Evolutionary conservation across 2,329 filamentous ascomycete species (phyloP).

Genomic region (Scedosporium dehoogii): DNA sequence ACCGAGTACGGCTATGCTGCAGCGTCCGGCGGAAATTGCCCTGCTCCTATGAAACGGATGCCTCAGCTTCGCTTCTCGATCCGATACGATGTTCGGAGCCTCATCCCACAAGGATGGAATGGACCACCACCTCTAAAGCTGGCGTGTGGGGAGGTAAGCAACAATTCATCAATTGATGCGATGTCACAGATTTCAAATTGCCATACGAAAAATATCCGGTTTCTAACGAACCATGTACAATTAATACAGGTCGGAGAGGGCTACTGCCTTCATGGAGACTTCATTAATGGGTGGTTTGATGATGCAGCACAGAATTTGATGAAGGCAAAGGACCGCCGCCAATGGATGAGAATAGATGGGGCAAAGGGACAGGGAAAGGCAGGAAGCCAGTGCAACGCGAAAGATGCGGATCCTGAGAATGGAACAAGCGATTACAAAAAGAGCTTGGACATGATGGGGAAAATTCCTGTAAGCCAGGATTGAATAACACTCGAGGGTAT

Average conservation of each 20-base stretch:
- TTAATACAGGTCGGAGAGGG: not conserved
- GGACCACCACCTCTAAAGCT: conserved; percentile 32
- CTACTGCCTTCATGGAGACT: conserved; percentile 35
- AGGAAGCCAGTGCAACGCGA: conserved; percentile 3
- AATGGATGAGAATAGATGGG: conserved; percentile 6
- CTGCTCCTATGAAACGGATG: conserved; percentile 32
- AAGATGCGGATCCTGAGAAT: conserved; percentile 6
- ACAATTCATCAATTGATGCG: not conserved
- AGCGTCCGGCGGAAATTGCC: conserved; percentile 19
- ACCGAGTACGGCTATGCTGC: conserved; percentile 14
- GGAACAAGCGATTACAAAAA: conserved; percentile 5
- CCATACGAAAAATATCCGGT: not conserved
- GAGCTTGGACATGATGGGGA: conserved; percentile 1
- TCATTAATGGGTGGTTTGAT: conserved; percentile 35
- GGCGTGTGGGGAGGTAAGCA: conserved; percentile 19
- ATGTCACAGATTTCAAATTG: not conserved
- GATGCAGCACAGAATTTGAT: conserved; percentile 21
- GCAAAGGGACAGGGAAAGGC: conserved; percentile 19
- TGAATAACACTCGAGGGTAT: too few relatives aligned
- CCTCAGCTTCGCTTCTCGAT: conserved; percentile 36
- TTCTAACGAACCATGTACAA: not conserved
- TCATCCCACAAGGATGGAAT: conserved; percentile 31
- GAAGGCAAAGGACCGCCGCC: conserved; percentile 4
- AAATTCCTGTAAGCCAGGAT: too few relatives aligned
- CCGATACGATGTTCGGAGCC: conserved; percentile 33